Percentiles rank a stretch among this genome's conserved stretches.
phyloP scores from a whole-genome alignment of 371 early-diverging fungal species.

The Zancudomyces culisetae region DNA sequence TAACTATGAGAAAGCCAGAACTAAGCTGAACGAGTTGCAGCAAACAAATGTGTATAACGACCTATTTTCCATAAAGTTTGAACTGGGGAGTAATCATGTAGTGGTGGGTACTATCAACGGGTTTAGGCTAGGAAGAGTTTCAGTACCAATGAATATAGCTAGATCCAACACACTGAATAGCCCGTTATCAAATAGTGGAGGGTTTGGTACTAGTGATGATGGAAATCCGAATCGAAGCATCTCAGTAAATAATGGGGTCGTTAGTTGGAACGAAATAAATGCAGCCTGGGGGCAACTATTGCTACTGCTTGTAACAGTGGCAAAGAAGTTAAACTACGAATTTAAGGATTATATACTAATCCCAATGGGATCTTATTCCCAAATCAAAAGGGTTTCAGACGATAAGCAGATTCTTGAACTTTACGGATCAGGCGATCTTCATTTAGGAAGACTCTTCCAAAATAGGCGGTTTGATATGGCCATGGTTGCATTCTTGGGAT shows the following conservation, averaged over 20 bases:
- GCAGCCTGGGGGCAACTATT: slow-evolving; percentile 88
- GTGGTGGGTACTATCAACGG: slow-evolving; percentile 86
- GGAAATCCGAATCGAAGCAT: background rate
- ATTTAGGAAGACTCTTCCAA: slow-evolving; percentile 60
- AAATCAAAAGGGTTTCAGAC: slow-evolving; percentile 50
- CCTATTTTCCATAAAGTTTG: slow-evolving; percentile 62
- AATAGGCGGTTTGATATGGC: slow-evolving; percentile 76
- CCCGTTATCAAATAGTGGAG: slow-evolving; percentile 18
- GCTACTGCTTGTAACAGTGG: slow-evolving; percentile 67
- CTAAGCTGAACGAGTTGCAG: slow-evolving; percentile 60
- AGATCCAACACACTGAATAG: background rate
- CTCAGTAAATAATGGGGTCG: slow-evolving; percentile 17
- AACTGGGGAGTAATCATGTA: slow-evolving; percentile 32
- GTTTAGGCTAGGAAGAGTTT: slow-evolving; percentile 68
- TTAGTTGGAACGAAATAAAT: slow-evolving; percentile 92
- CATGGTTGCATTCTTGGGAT: slow-evolving; percentile 73
- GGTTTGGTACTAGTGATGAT: slow-evolving; percentile 3
- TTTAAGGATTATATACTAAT: slow-evolving; percentile 62
- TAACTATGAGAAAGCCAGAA: slow-evolving; percentile 53
- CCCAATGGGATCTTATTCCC: slow-evolving; percentile 82
- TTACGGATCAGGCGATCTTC: slow-evolving; percentile 71
- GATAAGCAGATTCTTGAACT: background rate
- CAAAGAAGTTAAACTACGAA: slow-evolving; percentile 57
- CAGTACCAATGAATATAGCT: slow-evolving; percentile 23
- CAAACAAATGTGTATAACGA: slow-evolving; percentile 84